Evolutionary conservation across 2,329 filamentous ascomycete genomes (phyloP).

Genomic region (Aplosporella prunicola): DNA sequence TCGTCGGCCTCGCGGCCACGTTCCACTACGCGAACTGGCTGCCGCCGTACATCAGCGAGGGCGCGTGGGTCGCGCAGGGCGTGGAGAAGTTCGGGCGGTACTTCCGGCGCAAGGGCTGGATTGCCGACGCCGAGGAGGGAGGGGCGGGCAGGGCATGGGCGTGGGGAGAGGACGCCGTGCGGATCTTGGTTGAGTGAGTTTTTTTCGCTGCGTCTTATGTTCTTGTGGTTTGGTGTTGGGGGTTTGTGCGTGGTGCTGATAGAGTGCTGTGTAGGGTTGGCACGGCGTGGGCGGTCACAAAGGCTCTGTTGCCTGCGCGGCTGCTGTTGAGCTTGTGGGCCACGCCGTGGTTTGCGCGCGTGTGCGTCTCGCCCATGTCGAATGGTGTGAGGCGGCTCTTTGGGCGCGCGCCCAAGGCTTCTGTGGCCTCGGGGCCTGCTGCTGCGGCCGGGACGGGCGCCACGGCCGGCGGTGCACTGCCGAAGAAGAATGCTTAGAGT

Average conservation of each 20-base stretch:
- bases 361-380: constrained; percentile 44
- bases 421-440: too few relatives aligned
- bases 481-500: too few relatives aligned
- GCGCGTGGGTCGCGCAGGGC: constrained; percentile 49
- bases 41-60: constrained; percentile 49
- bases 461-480: too few relatives aligned
- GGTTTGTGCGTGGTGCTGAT: not conserved
- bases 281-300: constrained; percentile 84
- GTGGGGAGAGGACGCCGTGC: constrained; percentile 38
- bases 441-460: too few relatives aligned
- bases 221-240: not conserved
- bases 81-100: constrained; percentile 68
- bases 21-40: constrained; percentile 77
- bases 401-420: too few relatives aligned
- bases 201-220: not conserved
- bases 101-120: constrained; percentile 72
- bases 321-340: constrained; percentile 74
- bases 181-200: constrained; percentile 45
- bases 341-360: constrained; percentile 82
- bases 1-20: constrained; percentile 61
- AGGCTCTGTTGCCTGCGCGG: constrained; percentile 68
- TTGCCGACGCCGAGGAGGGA: constrained; percentile 25
- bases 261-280: constrained; percentile 46
- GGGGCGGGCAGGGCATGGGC: constrained; percentile 28
- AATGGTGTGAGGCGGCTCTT: constrained; percentile 12